These are phyloP conservation scores for Gossypium ekmanianum DNA, from an alignment of 345 rosid genomes.

Conservation along the genomic window DNA sequence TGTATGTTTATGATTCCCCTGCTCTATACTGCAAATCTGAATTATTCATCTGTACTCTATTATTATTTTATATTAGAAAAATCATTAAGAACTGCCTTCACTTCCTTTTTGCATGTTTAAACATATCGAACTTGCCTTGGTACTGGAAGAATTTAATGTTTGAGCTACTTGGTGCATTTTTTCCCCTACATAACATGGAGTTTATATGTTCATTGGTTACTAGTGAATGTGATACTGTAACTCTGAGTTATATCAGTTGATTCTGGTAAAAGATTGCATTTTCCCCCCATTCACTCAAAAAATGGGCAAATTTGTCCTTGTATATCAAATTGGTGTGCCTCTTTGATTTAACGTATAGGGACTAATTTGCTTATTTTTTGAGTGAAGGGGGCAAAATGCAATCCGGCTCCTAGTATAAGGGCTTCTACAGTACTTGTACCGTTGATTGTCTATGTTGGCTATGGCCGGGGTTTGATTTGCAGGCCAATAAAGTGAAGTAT, in stretches of 20 bases:
- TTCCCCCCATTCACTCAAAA: no score
- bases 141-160: neutral
- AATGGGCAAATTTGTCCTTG: no score
- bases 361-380: no score
- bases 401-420: no score
- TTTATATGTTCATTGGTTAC: neutral
- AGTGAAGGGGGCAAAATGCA: no score
- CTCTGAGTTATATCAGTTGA: neutral
- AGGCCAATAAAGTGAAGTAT: neutral
- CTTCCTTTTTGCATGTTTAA: neutral
- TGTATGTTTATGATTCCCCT: neutral
- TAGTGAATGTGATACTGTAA: neutral
- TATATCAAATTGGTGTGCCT: no score
- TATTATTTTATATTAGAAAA: neutral
- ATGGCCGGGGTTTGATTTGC: neutral
- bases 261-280: neutral
- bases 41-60: neutral
- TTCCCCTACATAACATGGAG: neutral
- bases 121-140: neutral
- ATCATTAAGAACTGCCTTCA: neutral
- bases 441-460: neutral
- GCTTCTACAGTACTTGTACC: no score
- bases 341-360: no score
- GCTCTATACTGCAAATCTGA: neutral
- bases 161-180: neutral